Base-by-base conservation (phyloP, 495 filamentous ascomycete species). In the Aspergillus sclerotioniger region DNA sequence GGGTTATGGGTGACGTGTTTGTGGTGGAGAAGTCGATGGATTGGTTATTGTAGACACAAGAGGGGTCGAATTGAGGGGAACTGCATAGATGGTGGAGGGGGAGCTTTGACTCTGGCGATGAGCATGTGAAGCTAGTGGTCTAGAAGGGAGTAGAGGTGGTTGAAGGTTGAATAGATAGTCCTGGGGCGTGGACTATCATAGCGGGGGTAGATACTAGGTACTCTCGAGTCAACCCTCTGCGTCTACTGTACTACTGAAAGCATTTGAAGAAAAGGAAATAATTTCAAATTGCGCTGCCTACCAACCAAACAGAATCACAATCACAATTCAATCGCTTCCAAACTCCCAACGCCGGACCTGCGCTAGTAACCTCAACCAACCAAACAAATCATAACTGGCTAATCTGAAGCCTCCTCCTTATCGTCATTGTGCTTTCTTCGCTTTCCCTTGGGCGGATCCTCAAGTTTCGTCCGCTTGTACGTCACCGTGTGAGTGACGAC, bases 401-500 rank as follows among this genome's bases (percentile, higher is more conserved):
- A 46, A 21, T 17, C n/a, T 53, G 19, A 43, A 4, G 32, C 6
- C 28, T 53, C 32, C 9, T 53, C 32, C 20, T 53, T 37, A 3
- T 55, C 37, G 4, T 61, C 63, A 7, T 53, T 56, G 13, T 51
- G 56, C 64, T 71, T 76, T 51, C 75, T 67, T 21, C 74, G 53
- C 58, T 78, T 78, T 5, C 75, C 73, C 62, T 75, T 78, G 3
- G 75, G 75, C 3, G 72, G 71, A 12, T 68, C 60, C 35, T 76
- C 72, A 12, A 78, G 64, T 21, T 62, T 68, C 1, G 72, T 78
- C 13, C 71, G 66, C 56, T 76, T 78, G 51, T 74, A 78, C 1
- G 73, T 80, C 5, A 82, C 73, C 1, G 79, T 82, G 15, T 76
- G 69, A 0, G 79, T 82, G 12, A 82, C 74, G 15, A 82, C 73